Conservation (phyloP, 345 rosid species). For the Clarkia xantiana region DNA sequence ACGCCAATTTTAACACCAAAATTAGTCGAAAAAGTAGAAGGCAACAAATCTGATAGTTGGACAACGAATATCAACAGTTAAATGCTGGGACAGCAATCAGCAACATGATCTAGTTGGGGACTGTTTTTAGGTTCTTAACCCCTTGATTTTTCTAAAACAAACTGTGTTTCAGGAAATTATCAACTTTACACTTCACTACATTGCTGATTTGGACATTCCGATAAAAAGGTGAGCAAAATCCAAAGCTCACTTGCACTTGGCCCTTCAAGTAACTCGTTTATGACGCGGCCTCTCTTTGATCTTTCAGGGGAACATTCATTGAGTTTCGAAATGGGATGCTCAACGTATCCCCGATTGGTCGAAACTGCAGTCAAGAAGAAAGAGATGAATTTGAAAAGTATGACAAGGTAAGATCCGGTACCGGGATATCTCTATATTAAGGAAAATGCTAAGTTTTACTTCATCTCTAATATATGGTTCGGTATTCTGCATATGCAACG, state of each 20-base stretch:
- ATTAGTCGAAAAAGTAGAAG: no score
- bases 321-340: constrained; percentile 97
- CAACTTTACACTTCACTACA: constrained; percentile 69
- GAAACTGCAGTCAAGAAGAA: constrained; percentile 99
- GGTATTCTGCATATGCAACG: no score
- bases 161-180: constrained; percentile 58
- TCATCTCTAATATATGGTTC: no score
- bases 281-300: constrained; percentile 2
- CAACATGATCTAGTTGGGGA: no score
- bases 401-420: constrained; percentile 51
- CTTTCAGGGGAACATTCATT: constrained; percentile 78
- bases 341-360: constrained; percentile 93
- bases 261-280: constrained; percentile 1
- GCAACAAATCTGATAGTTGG: no score
- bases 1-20: no score
- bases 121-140: no score
- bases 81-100: no score
- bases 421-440: no score
- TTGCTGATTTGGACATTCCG: constrained; percentile 96
- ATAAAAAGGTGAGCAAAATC: constrained; percentile 53
- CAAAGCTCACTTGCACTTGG: not conserved
- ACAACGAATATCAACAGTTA: no score
- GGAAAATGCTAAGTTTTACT: no score
- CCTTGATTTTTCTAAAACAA: constrained; percentile 7
- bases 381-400: constrained; percentile 90